phyloP scores from a whole-genome alignment of 441 rosid species.

The Jatropha podagrica region DNA sequence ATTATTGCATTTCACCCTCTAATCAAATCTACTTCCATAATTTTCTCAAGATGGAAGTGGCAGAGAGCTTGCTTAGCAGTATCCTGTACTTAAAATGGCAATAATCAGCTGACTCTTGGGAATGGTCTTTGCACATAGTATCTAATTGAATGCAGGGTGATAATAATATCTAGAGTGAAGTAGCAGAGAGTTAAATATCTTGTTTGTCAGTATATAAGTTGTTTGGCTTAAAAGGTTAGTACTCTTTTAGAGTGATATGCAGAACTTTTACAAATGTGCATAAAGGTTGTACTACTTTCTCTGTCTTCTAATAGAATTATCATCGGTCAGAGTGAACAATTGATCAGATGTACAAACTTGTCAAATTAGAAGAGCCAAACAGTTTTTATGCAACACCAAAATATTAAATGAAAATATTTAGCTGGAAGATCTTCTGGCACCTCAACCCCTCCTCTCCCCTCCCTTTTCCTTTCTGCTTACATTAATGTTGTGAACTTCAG shows the following conservation, averaged over 20 bases:
- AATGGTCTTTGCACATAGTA: background rate
- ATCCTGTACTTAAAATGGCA: too few species aligned
- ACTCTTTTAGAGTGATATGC: background rate
- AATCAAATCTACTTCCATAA: background rate
- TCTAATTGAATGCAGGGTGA: background rate
- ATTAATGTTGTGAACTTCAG: slow-evolving; percentile 12
- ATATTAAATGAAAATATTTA: background rate
- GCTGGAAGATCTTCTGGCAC: background rate
- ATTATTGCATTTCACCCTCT: background rate
- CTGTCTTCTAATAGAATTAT: background rate
- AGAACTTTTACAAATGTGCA: slow-evolving; percentile 4
- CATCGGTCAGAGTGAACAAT: background rate
- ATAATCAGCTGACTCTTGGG: background rate
- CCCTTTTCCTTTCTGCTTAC: background rate
- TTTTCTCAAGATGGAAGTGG: background rate
- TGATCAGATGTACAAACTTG: background rate
- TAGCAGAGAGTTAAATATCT: background rate
- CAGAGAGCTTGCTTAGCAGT: background rate
- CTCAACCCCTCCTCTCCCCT: background rate
- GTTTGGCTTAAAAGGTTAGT: background rate
- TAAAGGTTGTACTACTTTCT: background rate
- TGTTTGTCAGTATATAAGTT: background rate
- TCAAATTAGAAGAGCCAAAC: background rate
- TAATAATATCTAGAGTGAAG: background rate
- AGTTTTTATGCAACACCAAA: background rate